Evolutionary conservation across 169 alveolate genomes (phyloP), one percentile per base, ranked within the genome.

Genomic region (Plasmodium relictum): DNA sequence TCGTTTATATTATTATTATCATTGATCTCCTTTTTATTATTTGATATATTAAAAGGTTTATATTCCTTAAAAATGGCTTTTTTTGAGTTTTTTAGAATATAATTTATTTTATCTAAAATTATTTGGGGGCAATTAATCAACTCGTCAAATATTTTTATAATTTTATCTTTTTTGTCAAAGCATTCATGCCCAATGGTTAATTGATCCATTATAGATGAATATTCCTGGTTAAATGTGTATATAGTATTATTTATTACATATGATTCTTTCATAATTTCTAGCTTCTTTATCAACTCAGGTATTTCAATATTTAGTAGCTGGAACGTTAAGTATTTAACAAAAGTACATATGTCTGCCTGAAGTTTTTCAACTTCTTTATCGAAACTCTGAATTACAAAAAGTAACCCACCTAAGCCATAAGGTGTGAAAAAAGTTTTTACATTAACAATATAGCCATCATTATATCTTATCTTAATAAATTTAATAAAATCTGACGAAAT

Each of bases 121-220:
- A 83, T 68, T 37, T 83, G 66, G 8, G 91, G 91, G 26, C 91
- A 83, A 50, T 83, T 69, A 83, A 83, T 83, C 52, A 83, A 52
- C 58, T 83, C 91, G 52, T 83, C 91, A 61, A 83, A 83, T 54
- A 83, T 83, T 66, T 83, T 68, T 68, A 83, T 44, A 42, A 83
- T 69, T 83, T 83, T 83, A 61, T 83, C 50, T 83, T 69, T 66
- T 66, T 69, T 83, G 59, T 83, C 91, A 83, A 83, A 83, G 50
- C 91, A 83, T 45, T 83, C 91, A 54, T 56, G 31, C 66, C 66
- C 91, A 68, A 24, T 31, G 26, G 45, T 54, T 66, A 83, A 61
- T 66, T 83, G 58, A 66, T 83, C 80, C 58, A 71, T 26, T 52
- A 83, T 83, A 59, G 91, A 68, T 44, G 76, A 54, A 83, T 83